Conservation (phyloP, 306 rosid genomes). For the Fragaria ananassa region DNA sequence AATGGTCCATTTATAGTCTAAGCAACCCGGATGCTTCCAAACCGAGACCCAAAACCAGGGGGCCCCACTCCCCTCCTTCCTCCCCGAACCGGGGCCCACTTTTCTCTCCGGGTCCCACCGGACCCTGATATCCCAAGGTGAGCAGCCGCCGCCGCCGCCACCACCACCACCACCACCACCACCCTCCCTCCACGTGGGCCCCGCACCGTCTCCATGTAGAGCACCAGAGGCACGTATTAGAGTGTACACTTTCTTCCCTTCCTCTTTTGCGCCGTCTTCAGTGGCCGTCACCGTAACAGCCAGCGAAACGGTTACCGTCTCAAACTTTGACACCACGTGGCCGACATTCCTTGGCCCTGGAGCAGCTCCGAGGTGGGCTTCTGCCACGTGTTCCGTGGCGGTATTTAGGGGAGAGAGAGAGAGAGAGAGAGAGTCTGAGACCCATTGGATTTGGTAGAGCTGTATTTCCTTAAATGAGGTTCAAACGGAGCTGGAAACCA, state of each 20-base stretch:
- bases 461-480: background rate
- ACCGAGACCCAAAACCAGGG: conserved; percentile 5
- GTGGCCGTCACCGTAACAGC: conserved; percentile 28
- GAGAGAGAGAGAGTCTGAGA: background rate
- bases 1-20: conserved; percentile 57
- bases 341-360: conserved; percentile 28
- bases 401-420: background rate
- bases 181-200: conserved; percentile 8
- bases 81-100: conserved; percentile 34
- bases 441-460: conserved; percentile 1
- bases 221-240: conserved; percentile 6
- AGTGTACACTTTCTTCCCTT: background rate
- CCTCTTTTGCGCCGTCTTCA: conserved; percentile 16
- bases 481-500: conserved; percentile 17
- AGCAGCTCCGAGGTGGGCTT: conserved; percentile 11
- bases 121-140: conserved; percentile 35
- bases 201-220: background rate
- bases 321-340: conserved; percentile 20
- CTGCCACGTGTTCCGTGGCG: conserved; percentile 25
- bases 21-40: conserved; percentile 28
- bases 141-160: conserved; percentile 49
- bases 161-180: conserved; percentile 6
- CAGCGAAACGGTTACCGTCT: background rate
- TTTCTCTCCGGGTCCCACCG: background rate
- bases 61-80: background rate